Evolutionary conservation across 208 protist species (phyloP), one percentile per base, ranked within the genome.

Genomic region (Strigomonas culicis): DNA sequence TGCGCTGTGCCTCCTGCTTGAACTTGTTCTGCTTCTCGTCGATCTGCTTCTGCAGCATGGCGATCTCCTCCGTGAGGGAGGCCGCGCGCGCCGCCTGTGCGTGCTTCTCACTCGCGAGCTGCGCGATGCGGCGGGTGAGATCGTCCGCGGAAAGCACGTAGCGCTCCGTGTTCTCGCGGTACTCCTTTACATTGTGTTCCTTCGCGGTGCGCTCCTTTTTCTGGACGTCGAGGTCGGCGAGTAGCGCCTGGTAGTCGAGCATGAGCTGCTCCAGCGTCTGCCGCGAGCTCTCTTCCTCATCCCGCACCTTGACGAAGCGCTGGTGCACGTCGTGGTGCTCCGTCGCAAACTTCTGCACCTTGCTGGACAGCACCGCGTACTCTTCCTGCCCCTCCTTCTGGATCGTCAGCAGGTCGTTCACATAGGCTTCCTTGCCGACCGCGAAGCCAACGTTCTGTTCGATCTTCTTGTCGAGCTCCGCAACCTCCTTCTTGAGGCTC

Each of bases 361-460:
- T 80, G 10, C 70, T 36, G 25, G 75, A 67, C 41, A 97, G 79
- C 30, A 83, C 55, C 41, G 95, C 79, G 19, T 90, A 68, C 63
- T 98, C 95, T 44, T 93, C 93, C 43, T 96, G 88, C 7, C 97
- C 75, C 30, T 97, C 87, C 65, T 97, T 93, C 71, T 98, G 98
- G 4, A 81, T 75, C 0, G 85, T 57, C 49, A 97, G 73, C 15
- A 99, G 81, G 28, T 99, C 96, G 39, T 96, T 94, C 27, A 99
- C 80, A 53, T 96, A 93, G 24, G 86, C 82, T 66, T 99, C 97
- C 57, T 99, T 94, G 4, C 97, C 94, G 31, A 98, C 70, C 44
- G 85, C 93, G 41, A 98, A 83, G 6, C 91, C 90, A 2, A 88
- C 90, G 46, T 87, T 97, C 63, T 97, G 90, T 61, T 98, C 96